phyloP scores from a whole-genome alignment of 2,329 filamentous ascomycete genomes.

The Alternaria infectoria region DNA sequence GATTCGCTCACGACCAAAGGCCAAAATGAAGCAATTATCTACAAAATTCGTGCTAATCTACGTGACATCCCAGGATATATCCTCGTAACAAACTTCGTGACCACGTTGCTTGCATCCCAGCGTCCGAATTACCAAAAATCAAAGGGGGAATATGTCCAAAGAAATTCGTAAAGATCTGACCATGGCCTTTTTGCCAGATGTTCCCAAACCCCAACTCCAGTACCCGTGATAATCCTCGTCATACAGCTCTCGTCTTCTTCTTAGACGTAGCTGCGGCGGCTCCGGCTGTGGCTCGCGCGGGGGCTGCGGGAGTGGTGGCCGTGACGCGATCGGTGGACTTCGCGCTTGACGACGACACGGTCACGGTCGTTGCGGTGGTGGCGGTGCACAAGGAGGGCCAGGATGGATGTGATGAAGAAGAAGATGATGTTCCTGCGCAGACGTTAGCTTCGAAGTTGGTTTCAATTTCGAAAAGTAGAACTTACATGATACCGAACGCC shows the following conservation, averaged over 20 bases:
- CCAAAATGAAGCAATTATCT: slow-evolving; percentile 4
- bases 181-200: neutral
- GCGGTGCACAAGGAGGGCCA: slow-evolving; percentile 67
- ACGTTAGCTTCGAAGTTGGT: slow-evolving; percentile 28
- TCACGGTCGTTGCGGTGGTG: slow-evolving; percentile 55
- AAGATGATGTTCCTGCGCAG: slow-evolving; percentile 45
- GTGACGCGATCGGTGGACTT: slow-evolving; percentile 55
- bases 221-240: neutral
- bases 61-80: slow-evolving; percentile 5
- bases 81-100: slow-evolving; percentile 5
- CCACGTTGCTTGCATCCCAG: neutral
- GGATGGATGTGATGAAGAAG: slow-evolving; percentile 49
- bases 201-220: neutral
- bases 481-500: slow-evolving; percentile 86
- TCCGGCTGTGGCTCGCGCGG: slow-evolving; percentile 44
- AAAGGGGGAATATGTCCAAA: slow-evolving; percentile 18
- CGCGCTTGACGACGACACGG: slow-evolving; percentile 60
- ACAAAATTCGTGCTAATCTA: neutral
- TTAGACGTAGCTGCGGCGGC: slow-evolving; percentile 48
- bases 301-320: slow-evolving; percentile 50
- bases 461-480: neutral
- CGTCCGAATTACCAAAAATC: slow-evolving; percentile 6
- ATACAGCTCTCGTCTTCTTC: neutral
- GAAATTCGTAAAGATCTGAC: slow-evolving; percentile 22
- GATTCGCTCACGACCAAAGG: neutral